Evolutionary conservation across 148 eudicot genomes (phyloP), one percentile per base, ranked within the genome.

Genomic region (Camellia japonica): DNA sequence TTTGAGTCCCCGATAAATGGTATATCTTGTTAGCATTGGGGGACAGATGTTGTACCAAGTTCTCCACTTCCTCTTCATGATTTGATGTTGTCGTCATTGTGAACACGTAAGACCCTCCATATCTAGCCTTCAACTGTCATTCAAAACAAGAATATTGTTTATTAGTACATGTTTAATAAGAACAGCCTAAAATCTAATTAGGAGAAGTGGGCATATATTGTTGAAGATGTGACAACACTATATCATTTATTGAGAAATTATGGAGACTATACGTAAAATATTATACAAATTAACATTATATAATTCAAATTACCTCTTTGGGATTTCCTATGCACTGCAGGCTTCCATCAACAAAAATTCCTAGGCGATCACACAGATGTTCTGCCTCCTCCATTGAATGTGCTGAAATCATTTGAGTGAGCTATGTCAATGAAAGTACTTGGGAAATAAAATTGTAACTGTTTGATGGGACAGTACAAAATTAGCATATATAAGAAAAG

Each of bases 351-450:
- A 92, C 93, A 68, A 90, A 90, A 63, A 92, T 90, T 74, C 95
- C 95, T 63, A 94, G 83, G 58, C 98, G 87, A 76, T 92, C 98
- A 86, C 98, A 94, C 42, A 94, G 86, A 81, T 87, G 93, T 84
- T 94, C 98, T 30, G 98, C 98, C 84, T 94, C 98, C 84, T 94
- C 98, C 98, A 94, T 94, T 6, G 98, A 94, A 85, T 92, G 98
- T 1, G 98, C 97, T 94, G 90, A 78, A 82, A 82, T 7, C 19
- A 76, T 81, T 73, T 77, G 16, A 46, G 56, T 14, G 15, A 58
- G 56, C 55, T 15, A n/a, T 66, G 56, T 80, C 71, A 82, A 59
- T 70, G 66, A 56, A 5, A 73, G 16, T 61, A 66, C 43, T 1
- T n/a, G 11, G n/a, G 11, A 77, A 60, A 11, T 9, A 19, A 19